Evolutionary conservation across 1,284 basidiomycete genomes (phyloP), one percentile per base, ranked within the genome.

Genomic region (Trametes versicolor): DNA sequence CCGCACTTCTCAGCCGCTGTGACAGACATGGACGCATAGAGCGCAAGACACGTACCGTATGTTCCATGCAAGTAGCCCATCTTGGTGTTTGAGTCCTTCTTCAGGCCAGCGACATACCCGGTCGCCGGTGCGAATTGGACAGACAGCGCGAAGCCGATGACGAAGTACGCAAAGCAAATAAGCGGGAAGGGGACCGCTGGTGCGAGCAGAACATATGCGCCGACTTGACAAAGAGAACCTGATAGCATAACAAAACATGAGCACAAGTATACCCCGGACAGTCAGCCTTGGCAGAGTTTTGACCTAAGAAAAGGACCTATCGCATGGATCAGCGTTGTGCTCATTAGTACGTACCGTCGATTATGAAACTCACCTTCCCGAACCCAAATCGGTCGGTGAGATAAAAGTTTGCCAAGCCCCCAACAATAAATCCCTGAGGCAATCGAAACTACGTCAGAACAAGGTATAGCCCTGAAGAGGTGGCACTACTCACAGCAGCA

Each of bases 321-420:
- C 19, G 15, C 7, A 1, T 7, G 13, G 27, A n/a, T 12, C 32
- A n/a, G 55, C 17, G n/a, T 19, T 25, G 21, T 50, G 36, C 17
- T 32, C 12, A 12, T n/a, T n/a, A 36, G 10, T 41, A 23, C 19
- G n/a, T 37, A n/a, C 32, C 7, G 9, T 27, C n/a, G 17, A 10
- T 19, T 15, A 32, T 10, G 15, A 32, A 8, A 17, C 72, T 43
- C 60, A 85, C 87, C 75, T 86, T 86, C 62, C 89, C 89, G 68
- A 91, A 88, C 0, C 87, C 87, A 21, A 87, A 69, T 47, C 76
- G 81, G 43, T 87, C 83, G 0, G 81, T 84, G 19, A 90, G 68
- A 49, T 78, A 81, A 2, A 91, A 82, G 67, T 89, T 88, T 3
- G 79, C 66, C 34, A 85, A 68, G 1, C 85, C 84, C 8, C 86